These are phyloP conservation scores for Corymbia citriodora DNA, from an alignment of 441 rosid species.

Conservation along the genomic window DNA sequence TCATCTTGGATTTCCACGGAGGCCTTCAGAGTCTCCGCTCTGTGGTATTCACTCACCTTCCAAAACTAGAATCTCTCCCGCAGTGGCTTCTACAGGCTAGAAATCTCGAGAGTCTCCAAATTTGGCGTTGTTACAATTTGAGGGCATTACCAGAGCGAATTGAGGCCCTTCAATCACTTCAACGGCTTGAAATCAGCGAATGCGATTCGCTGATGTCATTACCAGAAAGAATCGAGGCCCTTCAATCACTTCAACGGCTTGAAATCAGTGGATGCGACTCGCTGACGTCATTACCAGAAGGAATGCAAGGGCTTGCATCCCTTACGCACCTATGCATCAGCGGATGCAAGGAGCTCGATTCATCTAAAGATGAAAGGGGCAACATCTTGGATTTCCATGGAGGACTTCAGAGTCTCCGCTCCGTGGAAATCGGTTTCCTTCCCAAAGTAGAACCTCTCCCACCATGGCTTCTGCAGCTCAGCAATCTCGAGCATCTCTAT, in stretches of 20 bases:
- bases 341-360: background rate
- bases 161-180: background rate
- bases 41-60: too few species aligned
- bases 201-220: background rate
- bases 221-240: background rate
- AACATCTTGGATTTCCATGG: background rate
- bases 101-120: fast-evolving
- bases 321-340: fast-evolving
- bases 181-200: fast-evolving
- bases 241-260: too few species aligned
- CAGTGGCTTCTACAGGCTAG: background rate
- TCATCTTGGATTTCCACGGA: background rate
- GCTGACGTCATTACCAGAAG: background rate
- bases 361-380: background rate
- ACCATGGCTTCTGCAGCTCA: background rate
- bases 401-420: background rate
- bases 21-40: background rate
- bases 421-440: fast-evolving
- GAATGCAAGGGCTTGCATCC: background rate
- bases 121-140: fast-evolving
- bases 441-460: background rate
- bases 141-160: background rate
- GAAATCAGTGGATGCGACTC: background rate
- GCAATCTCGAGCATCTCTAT: fast-evolving
- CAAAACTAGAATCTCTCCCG: background rate